These are phyloP conservation scores for Phaffomyces opuntiae DNA, from an alignment of 805 yeast genomes.

Conservation along the genomic window DNA sequence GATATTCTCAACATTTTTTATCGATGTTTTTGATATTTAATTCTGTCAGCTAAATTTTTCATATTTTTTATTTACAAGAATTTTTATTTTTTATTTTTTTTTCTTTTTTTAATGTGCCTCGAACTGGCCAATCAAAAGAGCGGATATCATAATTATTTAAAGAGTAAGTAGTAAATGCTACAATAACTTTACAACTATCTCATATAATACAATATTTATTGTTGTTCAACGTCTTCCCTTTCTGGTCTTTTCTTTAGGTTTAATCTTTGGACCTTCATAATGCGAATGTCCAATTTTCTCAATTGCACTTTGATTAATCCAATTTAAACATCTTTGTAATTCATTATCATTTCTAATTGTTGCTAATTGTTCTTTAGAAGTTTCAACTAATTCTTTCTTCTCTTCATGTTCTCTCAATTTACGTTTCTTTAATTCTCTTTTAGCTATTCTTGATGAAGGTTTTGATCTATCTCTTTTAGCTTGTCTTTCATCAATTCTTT, in stretches of 20 bases:
- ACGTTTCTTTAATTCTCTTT: conserved; percentile 29
- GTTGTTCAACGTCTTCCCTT: conserved; percentile 5
- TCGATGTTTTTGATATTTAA: not conserved
- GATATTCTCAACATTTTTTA: conserved; percentile 1
- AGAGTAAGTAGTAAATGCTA: too few species aligned
- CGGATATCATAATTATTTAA: not conserved
- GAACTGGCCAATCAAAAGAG: not conserved
- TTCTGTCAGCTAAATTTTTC: not conserved
- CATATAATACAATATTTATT: not conserved
- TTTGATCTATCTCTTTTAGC: conserved; percentile 21
- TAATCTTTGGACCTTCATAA: conserved; percentile 39
- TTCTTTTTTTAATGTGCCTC: not conserved
- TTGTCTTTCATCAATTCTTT: conserved; percentile 13
- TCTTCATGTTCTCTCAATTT: conserved; percentile 27
- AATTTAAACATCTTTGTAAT: conserved; percentile 41
- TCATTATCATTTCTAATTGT: conserved; percentile 34
- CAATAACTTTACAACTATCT: not conserved
- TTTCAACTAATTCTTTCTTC: conserved; percentile 21
- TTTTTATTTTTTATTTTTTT: not conserved
- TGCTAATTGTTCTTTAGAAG: conserved; percentile 24
- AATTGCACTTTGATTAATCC: conserved; percentile 56
- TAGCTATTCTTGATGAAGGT: conserved; percentile 30
- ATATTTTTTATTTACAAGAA: not conserved
- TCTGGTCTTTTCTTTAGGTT: conserved; percentile 2
- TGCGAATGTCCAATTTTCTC: conserved; percentile 45